phyloP scores from a whole-genome alignment of 805 yeast species.

The Zygosaccharomyces bailii region DNA sequence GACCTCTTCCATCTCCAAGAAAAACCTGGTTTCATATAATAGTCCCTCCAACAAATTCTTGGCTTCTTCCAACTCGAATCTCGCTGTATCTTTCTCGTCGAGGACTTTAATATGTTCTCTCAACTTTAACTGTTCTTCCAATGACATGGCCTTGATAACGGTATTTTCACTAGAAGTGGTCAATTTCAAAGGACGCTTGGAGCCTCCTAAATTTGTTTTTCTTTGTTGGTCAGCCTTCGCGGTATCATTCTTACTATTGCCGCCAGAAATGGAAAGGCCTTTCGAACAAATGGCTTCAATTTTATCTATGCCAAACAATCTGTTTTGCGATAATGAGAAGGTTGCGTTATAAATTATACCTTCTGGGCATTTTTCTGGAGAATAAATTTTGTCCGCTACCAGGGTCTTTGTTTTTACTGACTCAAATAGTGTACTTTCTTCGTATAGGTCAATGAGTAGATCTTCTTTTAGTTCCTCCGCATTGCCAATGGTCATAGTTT shows the following conservation, averaged over 20 bases:
- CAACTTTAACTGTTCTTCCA: slow-evolving; percentile 45
- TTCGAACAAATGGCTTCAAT: slow-evolving; percentile 45
- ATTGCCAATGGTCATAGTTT: slow-evolving; percentile 36
- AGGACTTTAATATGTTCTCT: slow-evolving; percentile 49
- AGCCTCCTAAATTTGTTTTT: neutral
- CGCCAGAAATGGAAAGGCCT: slow-evolving; percentile 27
- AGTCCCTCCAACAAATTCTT: slow-evolving; percentile 69
- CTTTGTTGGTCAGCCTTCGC: neutral
- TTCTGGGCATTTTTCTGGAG: slow-evolving; percentile 38
- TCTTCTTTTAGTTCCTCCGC: slow-evolving; percentile 32
- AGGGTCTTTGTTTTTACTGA: slow-evolving; percentile 15
- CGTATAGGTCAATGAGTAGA: slow-evolving; percentile 36
- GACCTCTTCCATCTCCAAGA: slow-evolving; percentile 52
- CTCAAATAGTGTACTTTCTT: slow-evolving; percentile 21
- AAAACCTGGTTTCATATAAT: slow-evolving; percentile 65
- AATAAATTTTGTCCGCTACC: slow-evolving; percentile 34
- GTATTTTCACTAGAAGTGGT: slow-evolving; percentile 34
- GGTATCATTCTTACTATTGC: slow-evolving; percentile 19
- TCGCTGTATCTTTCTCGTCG: slow-evolving; percentile 46
- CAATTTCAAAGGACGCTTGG: slow-evolving; percentile 8
- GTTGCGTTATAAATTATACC: slow-evolving; percentile 41
- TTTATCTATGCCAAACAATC: slow-evolving; percentile 46
- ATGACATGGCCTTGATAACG: slow-evolving; percentile 48
- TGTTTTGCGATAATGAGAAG: slow-evolving; percentile 46
- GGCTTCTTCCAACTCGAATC: slow-evolving; percentile 55